Evolutionary conservation across 805 yeast genomes (phyloP), one percentile per base, ranked within the genome.

Genomic region (Candida bentonensis): DNA sequence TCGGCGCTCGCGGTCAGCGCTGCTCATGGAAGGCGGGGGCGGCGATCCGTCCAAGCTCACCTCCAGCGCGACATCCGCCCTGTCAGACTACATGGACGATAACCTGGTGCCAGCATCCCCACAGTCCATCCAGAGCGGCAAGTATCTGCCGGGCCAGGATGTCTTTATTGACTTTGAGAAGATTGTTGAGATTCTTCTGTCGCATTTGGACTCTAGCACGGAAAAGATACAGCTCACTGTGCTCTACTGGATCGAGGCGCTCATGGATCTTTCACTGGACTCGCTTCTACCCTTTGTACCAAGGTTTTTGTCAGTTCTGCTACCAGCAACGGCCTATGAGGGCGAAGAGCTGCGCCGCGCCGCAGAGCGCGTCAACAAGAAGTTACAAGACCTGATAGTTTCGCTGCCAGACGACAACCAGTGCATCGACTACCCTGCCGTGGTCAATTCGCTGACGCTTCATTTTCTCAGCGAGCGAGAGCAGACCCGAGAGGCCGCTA

Each of bases 381-480:
- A 72, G 28, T 59, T 82, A 40, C 70, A 79, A 59, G 68, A 67
- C 3, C 60, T 79, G 34, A 73, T 79, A 5, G 61, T 67, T 43
- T 71, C 70, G 1, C 58, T 74, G 36, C 58, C 60, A 4, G 55
- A 51, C 21, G 50, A 53, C 15, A 48, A 44, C 15, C 46, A 48
- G 22, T 45, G 57, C 42, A 53, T 73, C 13, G 77, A 76, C 53
- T 73, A 76, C 48, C 64, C 76, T 0, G 64, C 81, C 4, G 78
- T 86, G 1, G 77, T 87, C 34, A 78, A 78, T 46, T 78, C 81
- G 3, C 68, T 89, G 45, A 79, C 85, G 2, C 58, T 76, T 34
- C 94, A 87, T 56, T 78, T 82, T 48, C 62, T 76, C 46, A 78
- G 76, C 50, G 85, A 82, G 44, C 79, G 83, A 52, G 95, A 86